Evolutionary conservation across 148 eudicot genomes (phyloP), one percentile per base, ranked within the genome.

Genomic region (Fagopyrum tataricum): DNA sequence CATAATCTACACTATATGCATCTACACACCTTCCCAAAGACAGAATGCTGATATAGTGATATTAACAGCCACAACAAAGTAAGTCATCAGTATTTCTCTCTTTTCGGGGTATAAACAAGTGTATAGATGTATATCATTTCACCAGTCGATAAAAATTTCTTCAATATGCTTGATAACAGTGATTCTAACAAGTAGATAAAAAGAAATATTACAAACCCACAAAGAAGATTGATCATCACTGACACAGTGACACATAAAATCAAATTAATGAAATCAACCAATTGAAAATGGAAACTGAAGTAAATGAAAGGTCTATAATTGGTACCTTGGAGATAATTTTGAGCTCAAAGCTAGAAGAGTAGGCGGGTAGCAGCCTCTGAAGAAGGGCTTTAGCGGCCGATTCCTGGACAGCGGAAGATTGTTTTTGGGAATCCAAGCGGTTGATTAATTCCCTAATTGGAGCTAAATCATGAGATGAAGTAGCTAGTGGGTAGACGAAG

Each of bases 301-400:
- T 1, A 39, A 39, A 37, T 14, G 69, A 21, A 26, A 37, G 69
- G 14, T 39, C 37, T 31, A 12, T 2, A 9, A 31, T 64, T 39
- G 0, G 44, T 64, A 92, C 97, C 96, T 87, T 85, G 23, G 91
- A 48, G 72, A 90, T 76, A 48, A 92, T 92, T 67, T 83, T 71
- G 80, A 92, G 88, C 24, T 82, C 74, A 75, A 92, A 92, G 72
- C 85, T 83, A 73, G 85, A 85, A 44, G 82, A 80, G 72, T 92
- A 89, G 81, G 89, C 77, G 18, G 97, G 97, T 73, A 92, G 83
- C 71, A 90, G 73, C 70, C 97, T 88, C n/a, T 66, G 84, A 74
- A 92, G 90, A 83, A 92, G 79, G 62, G 81, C 90, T 74, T 76
- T 78, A 24, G 87, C 89, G 51, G 97, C 97, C 66, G 82, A 71